These are phyloP conservation scores for Coemansia sp. DNA, from an alignment of 192 early-diverging fungal species.

Conservation along the genomic window DNA sequence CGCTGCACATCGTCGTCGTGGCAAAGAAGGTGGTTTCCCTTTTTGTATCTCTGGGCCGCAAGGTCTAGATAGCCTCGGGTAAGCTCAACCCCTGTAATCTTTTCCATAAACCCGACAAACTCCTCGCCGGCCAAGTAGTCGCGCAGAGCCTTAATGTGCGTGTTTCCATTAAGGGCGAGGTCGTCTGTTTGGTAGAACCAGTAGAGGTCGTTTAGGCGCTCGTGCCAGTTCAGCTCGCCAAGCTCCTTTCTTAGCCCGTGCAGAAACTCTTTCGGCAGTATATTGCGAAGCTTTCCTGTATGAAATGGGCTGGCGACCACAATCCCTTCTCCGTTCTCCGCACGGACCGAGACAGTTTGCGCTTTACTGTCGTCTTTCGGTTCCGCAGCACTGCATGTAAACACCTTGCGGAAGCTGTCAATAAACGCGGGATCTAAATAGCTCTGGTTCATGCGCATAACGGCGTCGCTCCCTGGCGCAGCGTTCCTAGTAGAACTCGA, in stretches of 20 bases:
- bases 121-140: slow-evolving; percentile 60
- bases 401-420: slow-evolving; percentile 17
- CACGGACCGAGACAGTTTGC: background rate
- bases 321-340: slow-evolving; percentile 12
- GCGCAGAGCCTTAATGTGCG: slow-evolving; percentile 54
- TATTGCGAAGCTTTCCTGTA: slow-evolving; percentile 27
- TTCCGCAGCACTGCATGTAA: slow-evolving; percentile 8
- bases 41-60: slow-evolving; percentile 66
- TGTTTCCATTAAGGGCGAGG: slow-evolving; percentile 46
- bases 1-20: slow-evolving; percentile 75
- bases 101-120: slow-evolving; percentile 62
- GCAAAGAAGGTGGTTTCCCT: slow-evolving; percentile 64
- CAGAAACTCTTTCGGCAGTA: slow-evolving; percentile 23
- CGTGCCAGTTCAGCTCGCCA: slow-evolving; percentile 30
- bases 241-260: slow-evolving; percentile 27
- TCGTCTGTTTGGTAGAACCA: slow-evolving; percentile 69
- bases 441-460: slow-evolving; percentile 19
- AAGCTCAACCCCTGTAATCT: slow-evolving; percentile 62
- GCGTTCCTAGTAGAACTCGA: background rate
- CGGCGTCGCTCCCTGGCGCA: background rate
- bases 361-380: background rate
- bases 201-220: slow-evolving; percentile 67
- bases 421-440: slow-evolving; percentile 31
- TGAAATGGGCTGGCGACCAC: slow-evolving; percentile 31
- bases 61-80: slow-evolving; percentile 62